Conservation (phyloP, 2,329 filamentous ascomycete genomes). For the Reticulascus tulasneorum region DNA sequence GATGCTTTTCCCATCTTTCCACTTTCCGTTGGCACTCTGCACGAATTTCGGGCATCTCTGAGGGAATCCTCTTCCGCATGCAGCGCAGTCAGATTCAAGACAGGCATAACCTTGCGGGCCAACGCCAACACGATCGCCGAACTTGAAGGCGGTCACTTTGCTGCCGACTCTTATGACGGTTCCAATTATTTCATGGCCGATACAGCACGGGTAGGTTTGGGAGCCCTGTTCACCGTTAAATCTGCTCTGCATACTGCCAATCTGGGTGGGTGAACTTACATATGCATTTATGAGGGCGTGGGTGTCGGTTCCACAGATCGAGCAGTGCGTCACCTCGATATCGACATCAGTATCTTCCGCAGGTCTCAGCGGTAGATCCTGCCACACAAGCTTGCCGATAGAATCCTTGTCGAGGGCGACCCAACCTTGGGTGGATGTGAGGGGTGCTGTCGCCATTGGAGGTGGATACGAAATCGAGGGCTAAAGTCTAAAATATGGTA, state of each 20-base stretch:
- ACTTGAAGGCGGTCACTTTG: conserved; percentile 37
- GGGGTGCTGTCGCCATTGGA: too few species aligned
- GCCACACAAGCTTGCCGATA: conserved; percentile 50
- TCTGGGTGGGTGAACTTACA: conserved; percentile 31
- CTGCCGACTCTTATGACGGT: too few species aligned
- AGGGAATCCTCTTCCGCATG: conserved; percentile 34
- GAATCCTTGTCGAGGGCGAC: conserved; percentile 35
- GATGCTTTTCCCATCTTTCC: conserved; percentile 29
- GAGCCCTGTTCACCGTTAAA: too few species aligned
- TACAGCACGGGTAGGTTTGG: too few species aligned
- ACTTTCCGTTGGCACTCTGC: conserved; percentile 41
- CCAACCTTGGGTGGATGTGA: too few species aligned
- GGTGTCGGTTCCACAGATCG: conserved; percentile 59
- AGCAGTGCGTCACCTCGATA: conserved; percentile 61
- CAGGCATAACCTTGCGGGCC: too few species aligned
- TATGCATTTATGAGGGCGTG: conserved; percentile 55
- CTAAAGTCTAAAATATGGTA: too few species aligned
- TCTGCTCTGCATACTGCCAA: too few species aligned
- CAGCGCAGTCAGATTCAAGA: conserved; percentile 36
- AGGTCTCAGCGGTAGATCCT: conserved; percentile 54
- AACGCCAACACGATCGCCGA: conserved; percentile 56
- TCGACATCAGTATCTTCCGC: conserved; percentile 64
- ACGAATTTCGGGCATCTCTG: conserved; percentile 26
- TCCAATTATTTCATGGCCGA: too few species aligned
- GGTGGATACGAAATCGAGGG: too few species aligned